Percentiles rank a stretch among this genome's conserved stretches.
phyloP scores from a whole-genome alignment of 2,329 filamentous ascomycete species.

The Ramularia endophylla region DNA sequence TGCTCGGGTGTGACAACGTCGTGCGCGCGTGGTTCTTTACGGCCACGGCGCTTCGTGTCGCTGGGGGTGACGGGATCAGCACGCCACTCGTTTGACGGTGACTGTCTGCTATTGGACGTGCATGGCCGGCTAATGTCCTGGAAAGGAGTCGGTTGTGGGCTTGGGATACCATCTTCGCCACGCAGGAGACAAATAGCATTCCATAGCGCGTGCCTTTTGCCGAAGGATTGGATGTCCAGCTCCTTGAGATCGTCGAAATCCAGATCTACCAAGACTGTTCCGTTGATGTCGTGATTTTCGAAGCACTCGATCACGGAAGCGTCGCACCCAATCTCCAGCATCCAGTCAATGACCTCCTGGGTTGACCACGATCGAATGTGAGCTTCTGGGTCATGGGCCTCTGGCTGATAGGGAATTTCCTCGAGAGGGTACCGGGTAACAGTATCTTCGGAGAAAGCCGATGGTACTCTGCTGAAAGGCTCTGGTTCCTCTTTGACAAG shows the following conservation, averaged over 20 bases:
- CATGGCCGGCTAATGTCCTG: constrained; percentile 43
- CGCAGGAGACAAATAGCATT: constrained; percentile 68
- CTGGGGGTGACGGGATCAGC: constrained; percentile 18
- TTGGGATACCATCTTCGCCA: constrained; percentile 38
- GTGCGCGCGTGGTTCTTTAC: constrained; percentile 41
- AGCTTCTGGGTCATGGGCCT: constrained; percentile 13
- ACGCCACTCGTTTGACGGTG: constrained; percentile 5
- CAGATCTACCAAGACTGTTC: constrained; percentile 78
- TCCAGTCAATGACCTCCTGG: constrained; percentile 75
- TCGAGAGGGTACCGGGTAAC: constrained; percentile 10
- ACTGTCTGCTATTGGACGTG: constrained; percentile 27
- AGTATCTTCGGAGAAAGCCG: constrained; percentile 36
- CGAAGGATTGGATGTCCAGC: constrained; percentile 73
- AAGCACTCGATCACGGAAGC: constrained; percentile 73
- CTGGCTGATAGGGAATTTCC: constrained; percentile 15
- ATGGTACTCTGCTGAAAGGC: constrained; percentile 10
- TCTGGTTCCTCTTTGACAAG: constrained; percentile 55
- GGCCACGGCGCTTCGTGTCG: constrained; percentile 33
- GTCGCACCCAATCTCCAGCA: constrained; percentile 79
- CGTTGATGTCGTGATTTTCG: constrained; percentile 85
- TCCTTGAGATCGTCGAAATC: constrained; percentile 85
- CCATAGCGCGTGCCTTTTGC: constrained; percentile 74
- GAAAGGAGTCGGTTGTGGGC: constrained; percentile 43
- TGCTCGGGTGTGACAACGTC: constrained; percentile 72
- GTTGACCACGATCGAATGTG: constrained; percentile 61